Evolutionary conservation across 352 stramenopile genomes (phyloP), one percentile per base, ranked within the genome.

Genomic region (Bremia lactucae): DNA sequence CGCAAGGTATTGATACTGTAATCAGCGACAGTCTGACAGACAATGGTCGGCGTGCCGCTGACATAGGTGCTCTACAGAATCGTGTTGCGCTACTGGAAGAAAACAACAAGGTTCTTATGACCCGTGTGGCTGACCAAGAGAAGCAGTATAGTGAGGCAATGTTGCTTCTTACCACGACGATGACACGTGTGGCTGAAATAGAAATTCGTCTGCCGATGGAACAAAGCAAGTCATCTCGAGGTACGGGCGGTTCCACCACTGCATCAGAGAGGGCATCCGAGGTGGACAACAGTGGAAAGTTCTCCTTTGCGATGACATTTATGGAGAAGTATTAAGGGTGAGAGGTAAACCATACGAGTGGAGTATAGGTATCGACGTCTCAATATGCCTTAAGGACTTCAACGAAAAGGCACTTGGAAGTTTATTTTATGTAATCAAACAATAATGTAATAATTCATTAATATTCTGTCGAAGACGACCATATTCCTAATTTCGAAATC

Each of bases 61-160:
- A 88, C 31, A 59, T 86, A 20, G 46, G 48, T 21, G 58, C 35
- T n/a, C 47, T 87, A 18, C 52, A 81, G 42, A 46, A 77, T 22
- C 77, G 72, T 2, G 59, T 91, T 21, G 46, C 46, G 13, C 63
- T 59, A 25, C 53, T 91, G 7, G 76, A 88, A 26, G 72, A 85
- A 37, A 70, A 71, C 50, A 91, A 91, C 68, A 77, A 81, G 39
- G 51, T 73, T 31, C 52, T 91, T 6, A 58, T 83, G 43, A 81
- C 56, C 10, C 74, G 76, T 15, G 59, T 88, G 28, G 56, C 58
- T 0, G 70, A 87, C 29, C 76, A 89, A 55, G 73, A 91, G 62
- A 84, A 81, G 33, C 79, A 91, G 51, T 87, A 91, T 60, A 77
- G 84, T 38, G 73, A 91, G 47, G 77, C 75, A 16, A 91, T 89